These are phyloP conservation scores for Hypoxylon crocopeplum DNA, from an alignment of 495 filamentous ascomycete species.

Conservation along the genomic window DNA sequence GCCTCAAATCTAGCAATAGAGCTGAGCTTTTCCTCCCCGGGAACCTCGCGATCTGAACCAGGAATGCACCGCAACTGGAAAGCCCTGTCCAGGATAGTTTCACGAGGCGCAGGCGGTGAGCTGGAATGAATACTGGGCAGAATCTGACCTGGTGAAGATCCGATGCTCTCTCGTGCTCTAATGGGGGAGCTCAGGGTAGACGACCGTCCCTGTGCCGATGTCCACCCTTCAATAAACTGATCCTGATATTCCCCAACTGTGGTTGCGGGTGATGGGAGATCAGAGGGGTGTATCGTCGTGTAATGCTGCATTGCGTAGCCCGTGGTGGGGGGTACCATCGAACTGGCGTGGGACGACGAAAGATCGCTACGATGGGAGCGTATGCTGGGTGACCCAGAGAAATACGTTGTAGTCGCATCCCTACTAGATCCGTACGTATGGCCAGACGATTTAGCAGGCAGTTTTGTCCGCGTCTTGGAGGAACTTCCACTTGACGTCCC, in stretches of 20 bases:
- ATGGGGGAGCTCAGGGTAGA: conserved; percentile 58
- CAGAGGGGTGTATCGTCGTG: conserved; percentile 50
- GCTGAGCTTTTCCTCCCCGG: conserved; percentile 62
- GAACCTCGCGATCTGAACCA: conserved; percentile 51
- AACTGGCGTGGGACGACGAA: conserved; percentile 57
- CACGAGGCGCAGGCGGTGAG: conserved; percentile 54
- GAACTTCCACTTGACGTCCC: conserved; percentile 42
- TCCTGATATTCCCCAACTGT: conserved; percentile 59
- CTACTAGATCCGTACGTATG: conserved; percentile 44
- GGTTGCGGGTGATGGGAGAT: conserved; percentile 59
- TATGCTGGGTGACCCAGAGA: conserved; percentile 57
- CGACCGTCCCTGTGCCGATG: conserved; percentile 60
- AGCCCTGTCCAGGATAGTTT: conserved; percentile 66
- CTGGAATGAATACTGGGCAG: conserved; percentile 44
- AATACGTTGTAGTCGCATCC: conserved; percentile 49
- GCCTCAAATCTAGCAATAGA: conserved; percentile 66
- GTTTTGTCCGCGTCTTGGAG: conserved; percentile 33
- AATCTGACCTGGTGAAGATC: conserved; percentile 44
- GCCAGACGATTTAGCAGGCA: conserved; percentile 41
- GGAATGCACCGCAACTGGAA: conserved; percentile 64
- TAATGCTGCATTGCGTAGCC: conserved; percentile 49
- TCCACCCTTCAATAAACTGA: conserved; percentile 65
- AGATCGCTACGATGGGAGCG: conserved; percentile 61
- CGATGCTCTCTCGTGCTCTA: conserved; percentile 51
- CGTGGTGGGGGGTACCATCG: conserved; percentile 48